Evolutionary conservation across 2,329 filamentous ascomycete genomes (phyloP), one percentile per base, ranked within the genome.

Genomic region (Hawksworthiomyces lignivorus): DNA sequence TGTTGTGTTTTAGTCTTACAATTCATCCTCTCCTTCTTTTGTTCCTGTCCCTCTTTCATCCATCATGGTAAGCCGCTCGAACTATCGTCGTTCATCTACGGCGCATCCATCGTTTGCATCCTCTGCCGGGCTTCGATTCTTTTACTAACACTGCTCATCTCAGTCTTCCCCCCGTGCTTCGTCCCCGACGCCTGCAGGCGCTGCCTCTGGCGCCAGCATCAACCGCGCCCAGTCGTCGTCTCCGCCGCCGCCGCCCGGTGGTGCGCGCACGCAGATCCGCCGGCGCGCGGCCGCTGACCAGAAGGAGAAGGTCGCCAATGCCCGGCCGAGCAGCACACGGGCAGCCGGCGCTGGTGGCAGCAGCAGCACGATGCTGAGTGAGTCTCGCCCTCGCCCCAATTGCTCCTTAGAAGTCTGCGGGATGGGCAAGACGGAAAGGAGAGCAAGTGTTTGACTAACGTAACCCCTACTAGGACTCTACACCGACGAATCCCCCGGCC

Each of bases 291-390:
- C 92, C 22, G 90, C 90, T 56, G 92, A 97, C 64, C 86, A 95
- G 70, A 95, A 95, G 68, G 92, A 97, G 69, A 92, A 94, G 69
- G 80, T 90, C 56, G 89, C 90, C 59, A 98, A 94, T 83, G 84
- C 80, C 52, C 77, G 92, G 54, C 92, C 92, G 38, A 86, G 82
- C 63, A 94, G 86, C 70, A 98, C 92, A 52, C 80, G 92, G 57
- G 82, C 90, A 29, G 92, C 92, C 26, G 92, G 92, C 55, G 92
- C 92, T 15, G 92, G 92, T 53, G 92, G 92, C 52, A 96, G 88
- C 62, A 94, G 84, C 65, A 94, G 87, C 70, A 98, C 92, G 40
- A 98, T 98, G 92, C 75, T 98, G 72, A 90, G 89, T 87, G 83
- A 53, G 84, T 78, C 4, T 21, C 11, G 10, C 19, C 7, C 11